Base-by-base conservation (phyloP, 2,329 filamentous ascomycete species). In the Waltergamsia citrina region DNA sequence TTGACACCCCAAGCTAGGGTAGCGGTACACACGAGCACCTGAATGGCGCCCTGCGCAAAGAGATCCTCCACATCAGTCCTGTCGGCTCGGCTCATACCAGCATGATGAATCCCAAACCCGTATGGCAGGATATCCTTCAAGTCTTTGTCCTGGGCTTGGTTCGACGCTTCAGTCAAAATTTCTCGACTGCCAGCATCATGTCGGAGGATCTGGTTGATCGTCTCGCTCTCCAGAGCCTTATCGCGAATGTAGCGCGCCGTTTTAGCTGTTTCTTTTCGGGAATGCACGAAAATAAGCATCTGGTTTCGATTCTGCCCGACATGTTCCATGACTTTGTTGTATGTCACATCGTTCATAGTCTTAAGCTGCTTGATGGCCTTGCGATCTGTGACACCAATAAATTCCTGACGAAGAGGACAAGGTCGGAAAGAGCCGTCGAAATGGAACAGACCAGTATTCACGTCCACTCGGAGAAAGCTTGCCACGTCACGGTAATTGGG, bases 1-100 rank as follows among this genome's bases (percentile, higher is more conserved):
- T 98, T 98, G 53, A 98, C 92, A 76, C 92, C 92, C 92, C 92
- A 98, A 17, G 92, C 92, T 34, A 98, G 69, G n/a, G 92, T 98
- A 25, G 93, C 90, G 25, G 92, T 98, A 60, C 87, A 96, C 23
- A 96, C 90, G 33, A 98, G 77, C 2, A 98, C 92, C 54, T 95
- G 88, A 24, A 98, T 85, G 21, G 84, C 79, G 41, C 90, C 90
- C 52, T 88, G 83, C 29, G 84, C 78, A 50, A 98, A 98, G 16
- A 98, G 74, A 52, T 94, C 90, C 53, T 96, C 90, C 10, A 98
- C 92, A 32, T 90, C 85, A 19, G 84, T 88, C 61, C 93, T 81
- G 65, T 98, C 93, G n/a, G 82, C 78, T 54, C 92, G 77, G 55
- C 78, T 93, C 85, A 98, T 93, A 59, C 92, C 92, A 51, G 92